phyloP scores from a whole-genome alignment of 2,329 filamentous ascomycete genomes.

The Thyridium curvatum region DNA sequence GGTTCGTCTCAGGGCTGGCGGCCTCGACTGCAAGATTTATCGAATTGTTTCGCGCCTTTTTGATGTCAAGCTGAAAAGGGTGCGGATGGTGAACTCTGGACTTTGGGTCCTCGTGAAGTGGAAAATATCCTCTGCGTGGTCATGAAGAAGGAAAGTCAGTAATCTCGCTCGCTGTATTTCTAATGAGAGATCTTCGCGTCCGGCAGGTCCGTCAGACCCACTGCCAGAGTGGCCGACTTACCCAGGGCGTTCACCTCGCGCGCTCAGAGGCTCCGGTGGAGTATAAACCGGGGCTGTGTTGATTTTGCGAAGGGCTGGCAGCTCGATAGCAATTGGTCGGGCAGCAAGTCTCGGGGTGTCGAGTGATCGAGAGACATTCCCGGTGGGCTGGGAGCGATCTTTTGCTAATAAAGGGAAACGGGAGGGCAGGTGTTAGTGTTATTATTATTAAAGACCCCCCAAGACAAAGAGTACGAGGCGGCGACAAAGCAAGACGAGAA shows the following conservation, averaged over 20 bases:
- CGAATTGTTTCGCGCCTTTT: constrained; percentile 29
- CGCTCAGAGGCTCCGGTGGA: constrained; percentile 45
- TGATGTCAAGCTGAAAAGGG: constrained; percentile 40
- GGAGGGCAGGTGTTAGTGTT: neutral
- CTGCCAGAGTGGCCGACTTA: constrained; percentile 25
- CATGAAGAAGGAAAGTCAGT: neutral
- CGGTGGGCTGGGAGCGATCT: neutral
- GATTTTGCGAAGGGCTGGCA: constrained; percentile 34
- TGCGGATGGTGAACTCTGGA: constrained; percentile 41
- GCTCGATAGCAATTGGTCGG: constrained; percentile 48
- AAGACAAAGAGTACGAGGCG: neutral
- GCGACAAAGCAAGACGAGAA: neutral
- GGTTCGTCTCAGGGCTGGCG: constrained; percentile 6
- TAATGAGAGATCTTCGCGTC: constrained; percentile 3
- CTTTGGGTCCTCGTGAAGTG: constrained; percentile 49
- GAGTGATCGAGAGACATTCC: neutral
- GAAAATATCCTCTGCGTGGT: constrained; percentile 49
- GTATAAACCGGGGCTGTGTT: constrained; percentile 33
- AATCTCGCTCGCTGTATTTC: neutral
- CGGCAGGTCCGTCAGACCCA: constrained; percentile 1
- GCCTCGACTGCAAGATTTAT: constrained; percentile 25
- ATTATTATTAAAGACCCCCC: no score
- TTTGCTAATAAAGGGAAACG: no score
- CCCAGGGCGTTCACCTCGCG: constrained; percentile 53
- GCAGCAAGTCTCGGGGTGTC: constrained; percentile 6